Conservation (phyloP, 495 filamentous ascomycete genomes). For the Opeltia flavorubescens region DNA sequence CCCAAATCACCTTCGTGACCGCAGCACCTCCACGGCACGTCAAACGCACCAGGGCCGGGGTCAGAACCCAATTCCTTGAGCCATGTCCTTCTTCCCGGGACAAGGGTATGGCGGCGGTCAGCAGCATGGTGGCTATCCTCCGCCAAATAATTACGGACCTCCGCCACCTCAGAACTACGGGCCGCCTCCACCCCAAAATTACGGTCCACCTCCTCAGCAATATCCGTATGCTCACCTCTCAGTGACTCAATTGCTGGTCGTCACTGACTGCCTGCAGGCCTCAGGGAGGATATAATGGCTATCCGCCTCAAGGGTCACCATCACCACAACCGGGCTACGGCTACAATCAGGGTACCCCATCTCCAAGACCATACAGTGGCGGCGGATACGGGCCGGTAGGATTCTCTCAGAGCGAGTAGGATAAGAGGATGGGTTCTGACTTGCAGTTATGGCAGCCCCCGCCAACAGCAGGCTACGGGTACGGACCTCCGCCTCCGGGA, state of each 20-base stretch:
- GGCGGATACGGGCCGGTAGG: slow-evolving; percentile 26
- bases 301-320: slow-evolving; percentile 30
- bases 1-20: too few species aligned
- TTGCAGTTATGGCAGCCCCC: slow-evolving; percentile 23
- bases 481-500: slow-evolving; percentile 22
- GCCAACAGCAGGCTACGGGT: slow-evolving; percentile 14
- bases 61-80: too few species aligned
- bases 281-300: slow-evolving; percentile 29
- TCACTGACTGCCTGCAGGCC: not conserved
- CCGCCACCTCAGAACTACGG: slow-evolving; percentile 24
- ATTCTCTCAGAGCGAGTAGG: slow-evolving; percentile 14
- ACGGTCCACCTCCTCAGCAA: slow-evolving; percentile 19
- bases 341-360: slow-evolving; percentile 30
- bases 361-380: slow-evolving; percentile 24
- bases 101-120: slow-evolving; percentile 27
- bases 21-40: too few species aligned
- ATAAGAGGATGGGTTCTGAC: not conserved
- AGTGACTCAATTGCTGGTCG: not conserved
- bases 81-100: slow-evolving; percentile 40
- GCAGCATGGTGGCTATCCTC: slow-evolving; percentile 31
- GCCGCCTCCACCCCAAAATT: slow-evolving; percentile 24
- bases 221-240: slow-evolving; percentile 19
- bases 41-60: too few species aligned
- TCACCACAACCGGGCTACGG: slow-evolving; percentile 29
- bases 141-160: slow-evolving; percentile 24